phyloP scores from a whole-genome alignment of 495 filamentous ascomycete genomes.

The Sphaerosporella brunnea region DNA sequence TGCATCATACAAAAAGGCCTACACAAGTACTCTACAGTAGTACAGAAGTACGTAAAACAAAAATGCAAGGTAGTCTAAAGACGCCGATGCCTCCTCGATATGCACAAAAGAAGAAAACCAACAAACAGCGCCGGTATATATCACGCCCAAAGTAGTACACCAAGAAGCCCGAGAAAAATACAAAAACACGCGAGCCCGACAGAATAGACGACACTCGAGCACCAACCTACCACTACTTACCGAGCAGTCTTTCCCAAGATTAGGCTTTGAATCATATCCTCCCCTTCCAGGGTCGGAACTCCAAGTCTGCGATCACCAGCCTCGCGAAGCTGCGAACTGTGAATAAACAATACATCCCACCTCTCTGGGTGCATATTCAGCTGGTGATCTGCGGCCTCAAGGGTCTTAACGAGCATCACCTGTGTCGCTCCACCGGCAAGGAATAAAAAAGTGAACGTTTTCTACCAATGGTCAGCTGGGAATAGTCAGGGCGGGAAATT shows the following conservation, averaged over 20 bases:
- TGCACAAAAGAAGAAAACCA: too few relatives aligned
- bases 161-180: too few relatives aligned
- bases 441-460: slow-evolving; percentile 54
- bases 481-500: slow-evolving; percentile 12
- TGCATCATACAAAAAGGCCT: too few relatives aligned
- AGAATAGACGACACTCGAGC: too few relatives aligned
- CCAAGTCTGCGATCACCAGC: slow-evolving; percentile 25
- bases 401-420: slow-evolving; percentile 44
- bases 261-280: slow-evolving; percentile 81
- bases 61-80: too few relatives aligned
- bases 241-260: slow-evolving; percentile 54
- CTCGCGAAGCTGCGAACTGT: slow-evolving; percentile 38
- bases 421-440: slow-evolving; percentile 54
- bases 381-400: slow-evolving; percentile 39
- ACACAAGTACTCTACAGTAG: too few relatives aligned
- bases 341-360: slow-evolving; percentile 73
- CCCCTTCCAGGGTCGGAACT: slow-evolving; percentile 56
- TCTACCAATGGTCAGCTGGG: slow-evolving; percentile 25
- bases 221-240: too few relatives aligned
- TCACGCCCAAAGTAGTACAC: too few relatives aligned
- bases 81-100: too few relatives aligned
- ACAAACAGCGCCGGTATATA: too few relatives aligned
- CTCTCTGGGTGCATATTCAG: slow-evolving; percentile 33
- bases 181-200: too few relatives aligned
- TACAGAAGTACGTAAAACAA: too few relatives aligned